These are phyloP conservation scores for Camillea tinctor DNA, from an alignment of 2,329 filamentous ascomycete genomes.

Conservation along the genomic window DNA sequence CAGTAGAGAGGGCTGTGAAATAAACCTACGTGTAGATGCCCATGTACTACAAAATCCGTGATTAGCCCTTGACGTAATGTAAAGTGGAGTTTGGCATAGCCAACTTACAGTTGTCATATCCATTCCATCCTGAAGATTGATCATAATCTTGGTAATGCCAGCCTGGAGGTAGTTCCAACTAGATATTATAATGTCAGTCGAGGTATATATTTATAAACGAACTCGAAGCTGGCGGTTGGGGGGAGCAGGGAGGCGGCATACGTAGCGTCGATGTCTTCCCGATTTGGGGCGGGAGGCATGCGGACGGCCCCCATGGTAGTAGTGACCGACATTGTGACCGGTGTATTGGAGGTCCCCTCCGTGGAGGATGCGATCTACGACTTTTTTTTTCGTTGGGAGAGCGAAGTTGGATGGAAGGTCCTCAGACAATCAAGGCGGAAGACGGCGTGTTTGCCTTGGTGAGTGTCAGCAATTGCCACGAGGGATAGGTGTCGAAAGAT, in stretches of 20 bases:
- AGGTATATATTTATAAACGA: constrained; percentile 8
- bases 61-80: constrained; percentile 11
- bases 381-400: constrained; percentile 11
- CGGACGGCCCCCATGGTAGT: constrained; percentile 36
- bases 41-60: constrained; percentile 67
- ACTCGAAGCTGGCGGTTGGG: neutral
- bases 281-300: constrained; percentile 60
- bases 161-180: constrained; percentile 89
- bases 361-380: constrained; percentile 6
- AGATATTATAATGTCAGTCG: constrained; percentile 14
- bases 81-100: constrained; percentile 8
- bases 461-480: neutral
- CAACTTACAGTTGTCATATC: constrained; percentile 78
- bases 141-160: constrained; percentile 92
- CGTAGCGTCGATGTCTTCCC: constrained; percentile 59
- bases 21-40: constrained; percentile 78
- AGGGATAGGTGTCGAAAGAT: too few relatives aligned
- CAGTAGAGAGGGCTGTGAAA: neutral
- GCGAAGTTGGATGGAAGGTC: neutral
- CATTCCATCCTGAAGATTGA: constrained; percentile 84
- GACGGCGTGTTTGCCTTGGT: constrained; percentile 1
- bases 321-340: constrained; percentile 30
- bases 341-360: constrained; percentile 7
- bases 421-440: neutral
- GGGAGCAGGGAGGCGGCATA: constrained; percentile 27